Conservation (phyloP, 306 rosid species). For the Prunus salicina region DNA sequence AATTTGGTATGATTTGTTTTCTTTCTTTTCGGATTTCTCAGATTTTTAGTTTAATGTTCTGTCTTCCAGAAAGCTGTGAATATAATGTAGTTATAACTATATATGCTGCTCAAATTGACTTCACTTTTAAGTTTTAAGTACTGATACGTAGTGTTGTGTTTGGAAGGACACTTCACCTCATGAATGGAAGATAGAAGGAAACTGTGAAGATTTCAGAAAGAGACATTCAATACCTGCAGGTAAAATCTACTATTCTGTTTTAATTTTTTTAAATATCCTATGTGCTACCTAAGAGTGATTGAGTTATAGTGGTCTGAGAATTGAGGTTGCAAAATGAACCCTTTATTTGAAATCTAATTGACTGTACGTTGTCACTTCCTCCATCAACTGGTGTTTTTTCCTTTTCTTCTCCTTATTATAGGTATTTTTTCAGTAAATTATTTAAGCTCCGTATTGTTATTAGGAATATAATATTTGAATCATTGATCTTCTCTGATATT, state of each 20-base stretch:
- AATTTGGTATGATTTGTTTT: constrained; percentile 43
- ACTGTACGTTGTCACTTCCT: neutral
- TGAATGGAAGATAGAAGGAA: constrained; percentile 62
- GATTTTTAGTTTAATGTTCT: neutral
- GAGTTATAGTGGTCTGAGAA: neutral
- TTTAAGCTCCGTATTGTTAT: too few species aligned
- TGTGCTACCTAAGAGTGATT: neutral
- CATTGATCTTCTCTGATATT: neutral
- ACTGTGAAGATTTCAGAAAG: constrained; percentile 48
- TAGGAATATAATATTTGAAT: neutral
- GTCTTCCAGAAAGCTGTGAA: neutral
- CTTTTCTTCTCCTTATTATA: neutral
- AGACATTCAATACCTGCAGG: constrained; percentile 65
- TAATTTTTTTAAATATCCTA: neutral
- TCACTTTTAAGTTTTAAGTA: constrained; percentile 16
- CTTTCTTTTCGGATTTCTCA: neutral
- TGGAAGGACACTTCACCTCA: constrained; percentile 45
- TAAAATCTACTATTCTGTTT: constrained; percentile 4
- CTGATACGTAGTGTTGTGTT: constrained; percentile 22
- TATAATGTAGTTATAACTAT: neutral
- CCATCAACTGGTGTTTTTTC: neutral
- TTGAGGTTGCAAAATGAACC: neutral
- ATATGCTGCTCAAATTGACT: constrained; percentile 8
- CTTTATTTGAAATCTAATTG: neutral
- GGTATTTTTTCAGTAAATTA: too few species aligned